Base-by-base conservation (phyloP, 208 protist genomes). In the Acanthamoeba triangularis region DNA sequence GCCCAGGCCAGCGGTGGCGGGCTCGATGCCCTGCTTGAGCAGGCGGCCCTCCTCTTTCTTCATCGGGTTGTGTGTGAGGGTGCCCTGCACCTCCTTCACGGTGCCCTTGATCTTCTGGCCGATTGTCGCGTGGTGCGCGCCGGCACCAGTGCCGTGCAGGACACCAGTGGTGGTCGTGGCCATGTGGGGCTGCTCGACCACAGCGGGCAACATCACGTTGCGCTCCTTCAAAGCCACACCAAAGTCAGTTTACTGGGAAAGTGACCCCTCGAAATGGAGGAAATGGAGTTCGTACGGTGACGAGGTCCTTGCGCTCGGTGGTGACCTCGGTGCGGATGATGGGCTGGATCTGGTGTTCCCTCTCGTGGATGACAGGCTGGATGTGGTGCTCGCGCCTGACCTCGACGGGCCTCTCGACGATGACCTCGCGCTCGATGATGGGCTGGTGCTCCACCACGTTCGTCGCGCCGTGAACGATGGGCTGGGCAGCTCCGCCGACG, bases 11-110 rank as follows among this genome's bases (percentile, higher is more conserved):
- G 33, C 37, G 13, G 69, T 52, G 74, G 41, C 11, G 35, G 63
- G 63, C n/a, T 82, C 74, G 74, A 82, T 82, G n/a, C 74, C 74
- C 74, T 82, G 74, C 74, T 82, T 82, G 74, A 82, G 74, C 74
- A 82, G 37, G 20, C 74, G 74, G 37, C 74, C 74, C 41, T 82
- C 74, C 74, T 82, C 74, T 37, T 82, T 82, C 74, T 82, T 82
- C 18, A 25, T 25, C 33, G 74, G 74, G 74, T 82, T 82, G 41
- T 82, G 74, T 1, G 74, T 82, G 74, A 82, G n/a, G 49, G 37
- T 49, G 33, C 74, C 74, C 74, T 82, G 74, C 16, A 82, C 74
- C 41, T 82, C 74, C 74, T 82, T 82, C 13, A 82, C 41, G 6
- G 74, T 82, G 74, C 74, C 63, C 63, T 72, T 72, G 23, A 72